Percentiles rank a stretch among this genome's conserved stretches.
phyloP scores from a whole-genome alignment of 2,329 filamentous ascomycete genomes.

The Penicillium sp. region DNA sequence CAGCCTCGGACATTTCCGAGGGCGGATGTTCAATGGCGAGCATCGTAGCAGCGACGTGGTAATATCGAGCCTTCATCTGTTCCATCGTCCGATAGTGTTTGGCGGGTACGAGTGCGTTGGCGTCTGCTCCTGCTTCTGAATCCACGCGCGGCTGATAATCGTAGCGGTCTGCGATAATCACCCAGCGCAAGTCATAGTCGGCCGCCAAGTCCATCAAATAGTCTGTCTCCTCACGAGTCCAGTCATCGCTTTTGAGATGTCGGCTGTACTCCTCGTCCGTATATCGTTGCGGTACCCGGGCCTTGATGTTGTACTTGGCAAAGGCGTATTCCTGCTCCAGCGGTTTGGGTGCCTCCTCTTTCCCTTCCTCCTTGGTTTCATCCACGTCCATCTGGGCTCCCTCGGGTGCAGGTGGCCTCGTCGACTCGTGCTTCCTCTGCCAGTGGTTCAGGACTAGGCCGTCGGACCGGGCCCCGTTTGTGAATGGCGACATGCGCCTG shows the following conservation, averaged over 20 bases:
- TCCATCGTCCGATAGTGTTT: constrained; percentile 69
- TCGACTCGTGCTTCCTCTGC: constrained; percentile 61
- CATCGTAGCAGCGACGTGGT: constrained; percentile 77
- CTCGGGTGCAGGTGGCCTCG: constrained; percentile 39
- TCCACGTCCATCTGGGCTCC: constrained; percentile 37
- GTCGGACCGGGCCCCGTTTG: constrained; percentile 73
- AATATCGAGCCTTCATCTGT: constrained; percentile 88
- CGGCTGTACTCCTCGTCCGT: constrained; percentile 81
- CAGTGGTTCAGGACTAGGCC: constrained; percentile 74
- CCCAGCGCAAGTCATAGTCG: constrained; percentile 85
- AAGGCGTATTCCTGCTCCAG: constrained; percentile 58
- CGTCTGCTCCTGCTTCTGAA: constrained; percentile 28
- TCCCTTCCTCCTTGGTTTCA: constrained; percentile 39
- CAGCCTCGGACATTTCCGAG: constrained; percentile 80
- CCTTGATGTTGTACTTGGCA: constrained; percentile 81
- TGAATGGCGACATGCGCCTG: constrained; percentile 70
- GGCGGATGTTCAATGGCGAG: constrained; percentile 76
- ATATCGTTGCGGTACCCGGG: constrained; percentile 71
- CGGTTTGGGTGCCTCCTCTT: constrained; percentile 31
- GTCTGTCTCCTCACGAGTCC: constrained; percentile 91
- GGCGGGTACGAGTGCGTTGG: constrained; percentile 36
- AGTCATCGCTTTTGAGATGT: constrained; percentile 70
- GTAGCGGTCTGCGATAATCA: constrained; percentile 89
- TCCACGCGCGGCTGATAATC: constrained; percentile 54
- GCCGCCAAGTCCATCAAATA: constrained; percentile 74